Evolutionary conservation across 352 stramenopile species (phyloP), one percentile per base, ranked within the genome.

Genomic region (Pythium monospermum): DNA sequence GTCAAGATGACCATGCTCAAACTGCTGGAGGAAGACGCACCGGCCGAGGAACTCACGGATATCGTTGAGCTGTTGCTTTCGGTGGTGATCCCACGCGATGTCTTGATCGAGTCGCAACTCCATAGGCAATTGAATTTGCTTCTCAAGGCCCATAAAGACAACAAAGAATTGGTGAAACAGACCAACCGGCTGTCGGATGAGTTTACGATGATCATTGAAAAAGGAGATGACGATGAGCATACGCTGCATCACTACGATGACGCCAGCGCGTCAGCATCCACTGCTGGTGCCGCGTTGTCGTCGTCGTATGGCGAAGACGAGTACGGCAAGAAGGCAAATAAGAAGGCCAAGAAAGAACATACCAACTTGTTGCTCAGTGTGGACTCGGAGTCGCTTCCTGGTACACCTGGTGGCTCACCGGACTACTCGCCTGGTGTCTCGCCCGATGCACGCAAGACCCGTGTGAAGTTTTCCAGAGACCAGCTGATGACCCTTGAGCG

Each of bases 1-100:
- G 76, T 94, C 33, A 91, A 94, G 61, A 69, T 91, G 52, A 88
- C 83, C 51, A 87, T 94, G 72, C 61, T 91, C 10, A 90, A 91
- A 57, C 59, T 91, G 27, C 51, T 94, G 11, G 83, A 94, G 58
- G 80, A 94, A 59, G 83, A 89, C 53, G 80, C 80, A 4, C 66
- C 80, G 19, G 71, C 80, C 22, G 83, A 94, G 39, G 75, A 86
- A 37, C 57, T 89, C 19, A 94, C 82, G 8, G 83, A 94, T 26
- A 66, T 94, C 15, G 80, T 94, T 19, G 83, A 94, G 61, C 52
- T 94, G 37, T 44, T 94, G 37, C 55, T 91, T 6, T 89, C 83
- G 2, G 76, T 91, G 31, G 80, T 85, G 19, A 87, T 94, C 25
- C 80, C 83, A 3, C 69, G 66, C 15, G 68, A 82, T n/a, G 63